Conservation (phyloP, 75 land plant species). For the Picea sitchensis region DNA sequence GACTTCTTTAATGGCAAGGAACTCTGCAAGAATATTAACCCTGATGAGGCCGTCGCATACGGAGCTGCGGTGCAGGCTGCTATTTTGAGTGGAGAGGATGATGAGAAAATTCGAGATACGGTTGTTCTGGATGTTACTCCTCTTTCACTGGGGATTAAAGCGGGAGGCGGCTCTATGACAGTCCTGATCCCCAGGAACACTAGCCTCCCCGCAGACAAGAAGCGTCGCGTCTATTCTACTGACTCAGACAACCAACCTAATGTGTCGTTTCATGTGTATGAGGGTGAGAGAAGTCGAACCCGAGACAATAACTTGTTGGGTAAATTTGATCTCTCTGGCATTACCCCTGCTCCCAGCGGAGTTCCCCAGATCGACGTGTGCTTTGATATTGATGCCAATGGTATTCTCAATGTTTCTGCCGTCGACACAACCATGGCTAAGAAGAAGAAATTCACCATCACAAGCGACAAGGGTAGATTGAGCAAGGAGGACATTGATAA, state of each 20-base stretch:
- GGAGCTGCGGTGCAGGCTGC: too few relatives aligned
- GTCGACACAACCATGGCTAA: too few relatives aligned
- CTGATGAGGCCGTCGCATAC: too few relatives aligned
- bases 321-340: slow-evolving; percentile 17
- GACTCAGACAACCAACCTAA: slow-evolving; percentile 23
- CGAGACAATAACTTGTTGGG: too few relatives aligned
- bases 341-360: slow-evolving; percentile 6
- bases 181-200: slow-evolving; percentile 32
- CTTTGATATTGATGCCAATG: slow-evolving; percentile 9
- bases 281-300: too few relatives aligned
- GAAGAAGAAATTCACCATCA: too few relatives aligned
- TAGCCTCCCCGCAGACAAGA: slow-evolving; percentile 34
- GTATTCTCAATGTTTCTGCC: slow-evolving; percentile 18
- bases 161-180: slow-evolving; percentile 26
- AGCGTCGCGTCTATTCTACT: slow-evolving; percentile 16
- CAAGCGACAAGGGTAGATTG: too few relatives aligned
- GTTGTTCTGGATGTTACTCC: slow-evolving; percentile 36
- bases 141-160: slow-evolving; percentile 25
- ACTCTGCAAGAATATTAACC: too few relatives aligned
- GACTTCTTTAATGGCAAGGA: too few relatives aligned
- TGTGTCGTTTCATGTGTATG: not conserved
- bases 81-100: too few relatives aligned
- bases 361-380: slow-evolving; percentile 14
- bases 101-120: not conserved
- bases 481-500: too few relatives aligned